Base-by-base conservation (phyloP, 2,329 filamentous ascomycete genomes). In the Talaromyces sp. region DNA sequence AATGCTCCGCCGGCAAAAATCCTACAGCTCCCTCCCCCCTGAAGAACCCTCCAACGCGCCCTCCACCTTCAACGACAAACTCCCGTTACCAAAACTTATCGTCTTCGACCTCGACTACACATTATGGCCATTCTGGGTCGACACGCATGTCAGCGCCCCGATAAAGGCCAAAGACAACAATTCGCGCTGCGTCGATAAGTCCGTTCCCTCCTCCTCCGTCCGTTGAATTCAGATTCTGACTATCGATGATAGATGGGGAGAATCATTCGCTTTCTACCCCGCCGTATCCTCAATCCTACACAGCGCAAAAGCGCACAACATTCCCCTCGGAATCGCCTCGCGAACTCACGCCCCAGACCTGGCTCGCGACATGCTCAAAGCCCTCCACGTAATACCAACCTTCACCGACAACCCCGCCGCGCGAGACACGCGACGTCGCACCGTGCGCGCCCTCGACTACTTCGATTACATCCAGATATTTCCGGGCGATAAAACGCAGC, bases 101-200 rank as follows among this genome's bases (percentile, higher is more conserved):
- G 91, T 95, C 68, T 97, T 98, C 80, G 95, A 98, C 77, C 87
- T 98, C 68, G 94, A 98, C 83, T 98, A 97, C 83, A 98, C 95
- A 0, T 84, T 98, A n/a, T 98, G 94, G 95, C 93, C 93, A 4
- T 97, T 97, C 80, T 98, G 94, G 94, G 89, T 96, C 1, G 95
- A 98, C 81, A 97, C 93, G 3, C 93, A 97, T 78, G 90, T 95
- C 71, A 87, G 87, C 27, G 85, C 88, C 7, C 93, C 93, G 0
- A 79, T 97, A 59, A 88, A 88, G 68, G 82, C 86, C 59, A 83
- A 82, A 69, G 85, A 88, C 67, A 78, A 80, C 67, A 81, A 81
- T 67, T 79, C 79, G 33, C 78, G 78, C 65, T 77, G 75, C 35
- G 76, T 78, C 5, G 79, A 82, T 67, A 73, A 74, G 79, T 80